Evolutionary conservation across 2,329 filamentous ascomycete genomes (phyloP).

Genomic region (Arthrobotrys musiformis): DNA sequence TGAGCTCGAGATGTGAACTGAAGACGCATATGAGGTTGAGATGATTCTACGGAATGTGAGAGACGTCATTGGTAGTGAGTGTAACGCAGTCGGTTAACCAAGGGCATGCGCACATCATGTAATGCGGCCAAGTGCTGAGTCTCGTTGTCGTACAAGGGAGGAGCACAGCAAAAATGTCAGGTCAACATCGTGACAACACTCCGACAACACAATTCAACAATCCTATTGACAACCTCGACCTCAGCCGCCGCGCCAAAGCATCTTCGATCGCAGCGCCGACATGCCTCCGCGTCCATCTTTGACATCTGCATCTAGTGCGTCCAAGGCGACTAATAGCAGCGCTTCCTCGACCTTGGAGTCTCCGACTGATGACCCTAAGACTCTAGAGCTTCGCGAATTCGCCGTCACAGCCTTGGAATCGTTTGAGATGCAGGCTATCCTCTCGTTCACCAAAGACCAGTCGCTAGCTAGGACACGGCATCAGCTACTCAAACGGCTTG

Average conservation of each 20-base stretch:
- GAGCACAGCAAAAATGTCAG: slow-evolving; percentile 3
- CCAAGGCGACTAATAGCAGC: slow-evolving; percentile 27
- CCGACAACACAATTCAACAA: background rate
- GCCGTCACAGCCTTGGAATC: slow-evolving; percentile 46
- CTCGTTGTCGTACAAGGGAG: slow-evolving; percentile 34
- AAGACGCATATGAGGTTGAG: too few species aligned
- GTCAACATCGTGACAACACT: slow-evolving; percentile 17
- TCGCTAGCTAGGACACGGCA: slow-evolving; percentile 40
- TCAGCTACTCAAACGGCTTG: slow-evolving; percentile 44
- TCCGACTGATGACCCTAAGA: slow-evolving; percentile 47
- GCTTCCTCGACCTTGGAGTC: slow-evolving; percentile 40
- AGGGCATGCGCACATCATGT: background rate
- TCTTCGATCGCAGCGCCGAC: background rate
- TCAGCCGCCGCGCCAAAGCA: background rate
- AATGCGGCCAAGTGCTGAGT: background rate
- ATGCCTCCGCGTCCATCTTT: slow-evolving; percentile 37
- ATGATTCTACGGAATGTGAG: slow-evolving; percentile 2
- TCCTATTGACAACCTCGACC: background rate
- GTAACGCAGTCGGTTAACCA: background rate
- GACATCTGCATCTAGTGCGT: slow-evolving; percentile 18
- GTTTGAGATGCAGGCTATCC: slow-evolving; percentile 50
- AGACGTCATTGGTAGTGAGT: slow-evolving; percentile 15
- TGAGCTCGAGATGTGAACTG: slow-evolving; percentile 14
- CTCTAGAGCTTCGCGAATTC: slow-evolving; percentile 46
- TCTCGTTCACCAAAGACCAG: slow-evolving; percentile 43